Evolutionary conservation across 129 eudicot genomes (phyloP), one percentile per base, ranked within the genome.

Genomic region (Flaveria brownii): DNA sequence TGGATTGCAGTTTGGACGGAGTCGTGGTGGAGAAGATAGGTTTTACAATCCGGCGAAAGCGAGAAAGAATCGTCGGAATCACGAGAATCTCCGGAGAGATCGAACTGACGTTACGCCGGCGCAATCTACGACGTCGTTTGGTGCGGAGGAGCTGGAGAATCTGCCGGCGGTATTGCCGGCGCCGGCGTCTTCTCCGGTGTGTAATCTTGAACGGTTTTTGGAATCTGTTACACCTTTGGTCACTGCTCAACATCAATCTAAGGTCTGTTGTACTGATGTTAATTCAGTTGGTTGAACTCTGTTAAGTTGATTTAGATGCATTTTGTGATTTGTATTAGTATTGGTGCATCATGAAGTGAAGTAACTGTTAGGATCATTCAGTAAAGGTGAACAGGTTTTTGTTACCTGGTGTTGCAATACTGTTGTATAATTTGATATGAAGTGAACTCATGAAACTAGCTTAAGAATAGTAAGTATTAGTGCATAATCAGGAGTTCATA

Each of bases 121-220:
- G 5, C 87, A 82, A 57, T 70, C 74, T 20, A 51, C 65, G 60
- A 16, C 75, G 62, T 64, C 78, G 7, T 72, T 75, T n/a, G 71
- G 64, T 25, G 14, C 59, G 12, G 66, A 77, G 56, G 74, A 78
- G 47, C 82, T 36, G 66, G 82, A 79, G 41, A 75, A 67, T 43
- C 71, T 5, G 41, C 41, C 41, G 41, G 8, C 41, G 41, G 41
- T 36, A 0, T 36, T 36, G 41, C 41, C 41, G 3, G 61, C 49
- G 46, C 73, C 70, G 68, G 68, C 43, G 43, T 14, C 68, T 26
- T 84, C 83, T n/a, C 80, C 87, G 69, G 49, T 81, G 81, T 87
- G 93, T 83, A 94, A 94, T 81, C 81, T 91, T 41, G 92, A 91
- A 69, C 84, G 93, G 61, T 91, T 94, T 81, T 72, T 94, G 78